Evolutionary conservation across 2,329 filamentous ascomycete genomes (phyloP).

Genomic region (Fusarium vanettenii): DNA sequence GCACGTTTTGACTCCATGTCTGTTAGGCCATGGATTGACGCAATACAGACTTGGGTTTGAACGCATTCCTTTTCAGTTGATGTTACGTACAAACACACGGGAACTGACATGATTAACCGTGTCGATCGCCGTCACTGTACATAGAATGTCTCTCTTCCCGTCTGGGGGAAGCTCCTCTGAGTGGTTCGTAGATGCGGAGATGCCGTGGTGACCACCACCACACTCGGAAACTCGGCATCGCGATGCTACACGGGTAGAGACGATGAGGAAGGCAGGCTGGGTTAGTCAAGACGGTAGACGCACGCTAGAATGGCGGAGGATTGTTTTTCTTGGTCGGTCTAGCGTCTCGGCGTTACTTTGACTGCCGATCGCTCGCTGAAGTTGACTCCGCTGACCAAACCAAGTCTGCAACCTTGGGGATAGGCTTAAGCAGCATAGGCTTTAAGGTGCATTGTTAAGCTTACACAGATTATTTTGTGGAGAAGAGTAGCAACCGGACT

Average conservation of each 20-base stretch:
- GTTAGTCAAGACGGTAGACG: background rate
- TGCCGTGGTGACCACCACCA: slow-evolving; percentile 13
- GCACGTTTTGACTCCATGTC: background rate
- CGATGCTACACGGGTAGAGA: background rate
- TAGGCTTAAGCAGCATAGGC: slow-evolving; percentile 2
- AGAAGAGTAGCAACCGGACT: background rate
- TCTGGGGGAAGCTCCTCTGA: background rate
- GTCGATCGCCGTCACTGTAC: background rate
- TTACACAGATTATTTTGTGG: slow-evolving; percentile 1
- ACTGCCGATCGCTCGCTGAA: background rate
- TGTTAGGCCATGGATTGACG: slow-evolving; percentile 1
- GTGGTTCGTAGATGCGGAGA: slow-evolving; percentile 33
- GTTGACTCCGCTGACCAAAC: background rate
- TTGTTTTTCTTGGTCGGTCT: background rate
- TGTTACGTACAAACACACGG: background rate
- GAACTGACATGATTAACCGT: background rate
- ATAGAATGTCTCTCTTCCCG: background rate
- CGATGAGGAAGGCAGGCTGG: background rate
- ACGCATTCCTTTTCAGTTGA: background rate
- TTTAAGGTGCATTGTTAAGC: slow-evolving; percentile 4
- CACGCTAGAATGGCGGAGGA: background rate
- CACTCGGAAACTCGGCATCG: slow-evolving; percentile 36
- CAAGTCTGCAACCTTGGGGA: background rate
- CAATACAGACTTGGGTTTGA: background rate
- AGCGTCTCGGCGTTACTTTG: background rate